Base-by-base conservation (phyloP, 2,329 filamentous ascomycete species). In the Xylaria sp. region DNA sequence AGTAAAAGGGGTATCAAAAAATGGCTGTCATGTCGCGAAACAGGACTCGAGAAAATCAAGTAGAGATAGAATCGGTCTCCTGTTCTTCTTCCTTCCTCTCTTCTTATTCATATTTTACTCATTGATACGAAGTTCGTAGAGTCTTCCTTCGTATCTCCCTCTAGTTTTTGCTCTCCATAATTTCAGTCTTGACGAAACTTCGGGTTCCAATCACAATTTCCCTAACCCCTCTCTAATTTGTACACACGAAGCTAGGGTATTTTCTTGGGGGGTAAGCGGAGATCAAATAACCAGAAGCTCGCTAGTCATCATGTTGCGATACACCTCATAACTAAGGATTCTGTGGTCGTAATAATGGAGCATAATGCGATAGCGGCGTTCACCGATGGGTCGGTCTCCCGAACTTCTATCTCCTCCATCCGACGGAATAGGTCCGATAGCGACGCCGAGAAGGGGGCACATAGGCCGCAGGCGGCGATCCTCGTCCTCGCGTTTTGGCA, bases 261-360 rank as follows among this genome's bases (percentile, higher is more conserved):
- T 17, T 21, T 17, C 17, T 48, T 48, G 1, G 1, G n/a, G 11
- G 5, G 7, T n/a, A 39, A 30, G n/a, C n/a, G n/a, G 11, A 39
- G 3, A 34, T 60, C 8, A 76, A 30, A 73, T 19, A 30, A 79
- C 59, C 4, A 59, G 72, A 27, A 81, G 72, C 36, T 68, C 72
- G 59, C 76, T 73, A 17, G 70, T 75, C 77, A 72, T 65, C 48
- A 78, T 77, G 53, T 82, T 79, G 30, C 85, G 81, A 53, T 79
- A 82, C 62, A 93, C 78, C 77, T 93, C 89, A 80, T 93, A 94
- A 67, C 86, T 90, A 71, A 93, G 75, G 32, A 94, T 85, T 1
- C 87, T 86, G 73, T 92, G 89, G 78, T 93, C 89, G 66, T 85
- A 85, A 76, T 91, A 94, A 77, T 92, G 89, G 78, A 94, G 79